Conservation (phyloP, 2,329 filamentous ascomycete species). For the Cordyceps pruinosa region DNA sequence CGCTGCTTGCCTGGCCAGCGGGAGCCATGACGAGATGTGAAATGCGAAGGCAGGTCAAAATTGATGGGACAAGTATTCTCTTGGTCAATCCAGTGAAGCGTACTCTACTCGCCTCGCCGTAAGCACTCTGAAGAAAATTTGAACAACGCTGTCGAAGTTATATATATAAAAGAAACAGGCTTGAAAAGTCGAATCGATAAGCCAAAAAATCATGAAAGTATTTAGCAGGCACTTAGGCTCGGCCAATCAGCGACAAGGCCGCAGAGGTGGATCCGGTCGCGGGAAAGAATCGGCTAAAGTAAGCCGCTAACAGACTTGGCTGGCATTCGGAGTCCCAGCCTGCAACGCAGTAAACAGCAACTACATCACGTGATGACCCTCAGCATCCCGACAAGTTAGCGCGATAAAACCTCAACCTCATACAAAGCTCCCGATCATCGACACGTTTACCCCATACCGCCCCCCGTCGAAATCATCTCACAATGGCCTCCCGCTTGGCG, state of each 20-base stretch:
- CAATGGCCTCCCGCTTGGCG: constrained; percentile 97
- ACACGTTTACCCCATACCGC: constrained; percentile 38
- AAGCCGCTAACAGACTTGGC: background rate
- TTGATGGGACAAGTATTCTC: background rate
- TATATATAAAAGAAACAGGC: background rate
- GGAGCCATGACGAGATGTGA: constrained; percentile 22
- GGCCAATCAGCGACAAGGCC: constrained; percentile 6
- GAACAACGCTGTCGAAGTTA: background rate
- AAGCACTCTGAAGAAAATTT: background rate
- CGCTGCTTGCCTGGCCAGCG: constrained; percentile 22
- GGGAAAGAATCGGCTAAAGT: constrained; percentile 14
- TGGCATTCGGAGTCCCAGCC: background rate
- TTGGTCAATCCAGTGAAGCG: background rate
- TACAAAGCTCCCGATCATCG: constrained; percentile 38
- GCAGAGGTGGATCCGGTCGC: background rate
- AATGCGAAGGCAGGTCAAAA: background rate
- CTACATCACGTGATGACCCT: constrained; percentile 10
- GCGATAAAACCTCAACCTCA: constrained; percentile 46
- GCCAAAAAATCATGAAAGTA: constrained; percentile 25
- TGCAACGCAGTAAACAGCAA: background rate
- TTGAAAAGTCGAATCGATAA: constrained; percentile 17
- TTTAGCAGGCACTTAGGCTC: constrained; percentile 17
- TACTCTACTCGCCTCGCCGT: too few relatives aligned
- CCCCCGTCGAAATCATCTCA: constrained; percentile 52
- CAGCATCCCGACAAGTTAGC: constrained; percentile 21